Conservation (phyloP, 371 early-diverging fungal genomes). For the Catenaria anguillulae region DNA sequence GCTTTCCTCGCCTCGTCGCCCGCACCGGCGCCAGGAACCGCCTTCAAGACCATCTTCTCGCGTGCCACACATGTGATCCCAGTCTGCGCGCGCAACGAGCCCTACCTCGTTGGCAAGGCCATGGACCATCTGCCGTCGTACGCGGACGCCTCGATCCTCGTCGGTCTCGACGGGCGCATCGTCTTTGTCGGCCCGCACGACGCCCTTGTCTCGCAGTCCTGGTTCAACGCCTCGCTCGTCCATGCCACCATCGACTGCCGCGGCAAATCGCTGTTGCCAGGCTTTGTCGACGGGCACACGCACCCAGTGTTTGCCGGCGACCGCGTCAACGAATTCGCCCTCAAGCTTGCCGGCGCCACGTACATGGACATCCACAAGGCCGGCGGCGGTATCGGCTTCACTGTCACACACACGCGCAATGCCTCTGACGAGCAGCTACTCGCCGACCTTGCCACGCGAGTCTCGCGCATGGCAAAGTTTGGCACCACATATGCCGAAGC, state of each 20-base stretch:
- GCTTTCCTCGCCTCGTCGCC: not conserved
- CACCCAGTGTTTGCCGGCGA: constrained; percentile 11
- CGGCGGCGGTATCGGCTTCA: constrained; percentile 11
- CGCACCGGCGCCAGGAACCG: not conserved
- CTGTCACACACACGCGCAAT: constrained; percentile 6
- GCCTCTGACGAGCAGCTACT: constrained; percentile 6
- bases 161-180: not conserved
- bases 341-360: constrained; percentile 10
- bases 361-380: constrained; percentile 12
- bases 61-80: not conserved
- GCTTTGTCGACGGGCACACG: constrained; percentile 10
- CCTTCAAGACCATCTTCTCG: not conserved
- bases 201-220: not conserved
- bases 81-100: constrained; percentile 4
- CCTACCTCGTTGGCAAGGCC: not conserved
- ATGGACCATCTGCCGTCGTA: not conserved
- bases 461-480: constrained; percentile 4
- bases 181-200: not conserved
- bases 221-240: not conserved
- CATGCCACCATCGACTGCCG: not conserved
- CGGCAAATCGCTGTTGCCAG: constrained; percentile 6
- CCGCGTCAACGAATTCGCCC: constrained; percentile 11
- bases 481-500: constrained; percentile 10
- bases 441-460: not conserved
- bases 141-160: constrained; percentile 1